Percentiles rank a stretch among this genome's conserved stretches.
Conservation (phyloP, 2,329 filamentous ascomycete genomes). For the Sporothrix curviconia region DNA sequence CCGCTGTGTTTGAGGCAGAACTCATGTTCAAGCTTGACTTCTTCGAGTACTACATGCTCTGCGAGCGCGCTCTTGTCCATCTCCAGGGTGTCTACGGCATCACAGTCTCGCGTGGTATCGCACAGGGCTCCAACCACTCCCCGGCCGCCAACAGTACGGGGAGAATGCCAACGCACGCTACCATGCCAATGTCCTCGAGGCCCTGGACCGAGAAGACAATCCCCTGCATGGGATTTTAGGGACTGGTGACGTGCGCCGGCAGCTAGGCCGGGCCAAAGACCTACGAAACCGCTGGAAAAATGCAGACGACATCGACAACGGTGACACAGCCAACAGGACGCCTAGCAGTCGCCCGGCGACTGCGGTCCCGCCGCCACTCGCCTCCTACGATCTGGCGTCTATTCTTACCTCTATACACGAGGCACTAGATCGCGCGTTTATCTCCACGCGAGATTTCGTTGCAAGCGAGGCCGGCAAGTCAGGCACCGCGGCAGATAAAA, state of each 20-base stretch:
- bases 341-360: neutral
- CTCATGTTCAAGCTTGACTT: constrained; percentile 74
- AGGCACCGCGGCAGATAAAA: neutral
- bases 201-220: constrained; percentile 50
- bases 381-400: constrained; percentile 54
- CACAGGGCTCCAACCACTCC: constrained; percentile 9
- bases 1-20: constrained; percentile 43
- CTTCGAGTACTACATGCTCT: constrained; percentile 66
- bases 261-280: constrained; percentile 61
- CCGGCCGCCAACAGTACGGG: neutral
- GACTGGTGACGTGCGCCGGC: constrained; percentile 45
- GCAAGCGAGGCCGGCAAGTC: neutral
- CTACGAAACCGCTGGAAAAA: constrained; percentile 68
- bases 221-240: constrained; percentile 54
- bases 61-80: constrained; percentile 64
- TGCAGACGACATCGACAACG: constrained; percentile 36
- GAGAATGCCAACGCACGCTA: constrained; percentile 38
- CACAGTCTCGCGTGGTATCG: constrained; percentile 34
- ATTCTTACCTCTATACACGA: constrained; percentile 52
- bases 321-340: neutral
- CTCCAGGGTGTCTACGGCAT: constrained; percentile 59
- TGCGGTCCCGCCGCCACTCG: constrained; percentile 36
- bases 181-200: constrained; percentile 62
- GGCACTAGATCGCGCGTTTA: constrained; percentile 54
- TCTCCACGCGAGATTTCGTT: constrained; percentile 43